Evolutionary conservation across 139 green algal genomes (phyloP).

Genomic region (Tetradesmus lagerheimii): DNA sequence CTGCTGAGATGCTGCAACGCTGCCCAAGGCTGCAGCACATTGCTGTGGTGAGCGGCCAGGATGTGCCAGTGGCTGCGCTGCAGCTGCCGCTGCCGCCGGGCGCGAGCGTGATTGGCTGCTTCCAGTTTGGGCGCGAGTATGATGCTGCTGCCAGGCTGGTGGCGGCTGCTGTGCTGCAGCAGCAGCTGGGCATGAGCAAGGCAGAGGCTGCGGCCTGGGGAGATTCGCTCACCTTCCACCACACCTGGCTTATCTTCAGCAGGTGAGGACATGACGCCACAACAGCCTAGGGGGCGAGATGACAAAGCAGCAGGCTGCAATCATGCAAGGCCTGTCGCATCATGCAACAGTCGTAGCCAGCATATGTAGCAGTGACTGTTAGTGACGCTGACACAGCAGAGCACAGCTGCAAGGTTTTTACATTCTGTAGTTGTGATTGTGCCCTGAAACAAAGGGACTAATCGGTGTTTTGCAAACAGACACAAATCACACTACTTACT

Average conservation of each 20-base stretch:
- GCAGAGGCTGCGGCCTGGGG: constrained; percentile 24
- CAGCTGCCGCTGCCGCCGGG: constrained; percentile 9
- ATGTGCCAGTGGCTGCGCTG: constrained; percentile 25
- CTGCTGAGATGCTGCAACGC: constrained; percentile 33
- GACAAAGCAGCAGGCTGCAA: neutral
- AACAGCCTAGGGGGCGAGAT: neutral
- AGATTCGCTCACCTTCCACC: constrained; percentile 30
- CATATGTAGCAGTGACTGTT: too few relatives aligned
- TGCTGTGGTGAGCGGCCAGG: constrained; percentile 36
- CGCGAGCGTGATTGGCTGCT: constrained; percentile 13
- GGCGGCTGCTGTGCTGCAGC: constrained; percentile 14
- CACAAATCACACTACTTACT: too few relatives aligned
- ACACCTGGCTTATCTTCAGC: constrained; percentile 42
- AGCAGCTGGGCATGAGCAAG: constrained; percentile 4
- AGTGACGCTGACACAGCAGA: too few relatives aligned
- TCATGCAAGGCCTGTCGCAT: too few relatives aligned
- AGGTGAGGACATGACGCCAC: constrained; percentile 13
- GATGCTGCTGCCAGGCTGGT: constrained; percentile 9
- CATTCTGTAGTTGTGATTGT: neutral
- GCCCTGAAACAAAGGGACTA: too few relatives aligned
- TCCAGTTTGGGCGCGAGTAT: constrained; percentile 45
- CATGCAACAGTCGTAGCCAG: too few relatives aligned
- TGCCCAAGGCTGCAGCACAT: constrained; percentile 39
- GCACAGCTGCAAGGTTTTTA: too few relatives aligned
- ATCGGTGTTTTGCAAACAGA: too few relatives aligned